Conservation (phyloP, 139 green algal genomes). For the Auxenochlorella pyrenoidosa region DNA sequence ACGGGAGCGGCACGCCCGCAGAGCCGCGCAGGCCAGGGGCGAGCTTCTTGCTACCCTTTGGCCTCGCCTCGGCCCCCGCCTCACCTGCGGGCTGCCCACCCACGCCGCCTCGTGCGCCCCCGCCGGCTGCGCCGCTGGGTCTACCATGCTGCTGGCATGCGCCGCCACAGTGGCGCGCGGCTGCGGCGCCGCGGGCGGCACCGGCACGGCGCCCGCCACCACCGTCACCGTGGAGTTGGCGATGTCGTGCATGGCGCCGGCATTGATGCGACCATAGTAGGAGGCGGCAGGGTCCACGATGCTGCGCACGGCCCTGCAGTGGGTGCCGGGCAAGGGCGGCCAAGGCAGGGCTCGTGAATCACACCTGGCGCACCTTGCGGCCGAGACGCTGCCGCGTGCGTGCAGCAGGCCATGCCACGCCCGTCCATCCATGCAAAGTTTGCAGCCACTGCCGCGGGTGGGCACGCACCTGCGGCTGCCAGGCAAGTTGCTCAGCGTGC, state of each 20-base stretch:
- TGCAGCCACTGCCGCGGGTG: too few species aligned
- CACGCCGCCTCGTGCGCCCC: not conserved
- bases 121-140: conserved; percentile 6
- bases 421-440: too few species aligned
- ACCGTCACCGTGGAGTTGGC: conserved; percentile 31
- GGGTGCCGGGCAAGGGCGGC: not conserved
- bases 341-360: too few species aligned
- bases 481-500: not conserved
- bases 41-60: too few species aligned
- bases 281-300: not conserved
- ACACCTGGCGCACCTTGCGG: too few species aligned
- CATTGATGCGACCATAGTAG: conserved; percentile 9
- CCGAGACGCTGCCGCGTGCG: too few species aligned
- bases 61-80: not conserved
- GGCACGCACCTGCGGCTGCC: not conserved
- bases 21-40: too few species aligned
- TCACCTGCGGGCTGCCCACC: conserved; percentile 15
- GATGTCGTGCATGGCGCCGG: conserved; percentile 8
- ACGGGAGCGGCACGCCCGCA: too few species aligned
- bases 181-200: not conserved
- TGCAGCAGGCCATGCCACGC: too few species aligned
- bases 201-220: conserved; percentile 11
- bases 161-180: not conserved
- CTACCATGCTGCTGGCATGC: conserved; percentile 20
- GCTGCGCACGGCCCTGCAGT: not conserved